These are phyloP conservation scores for Gaultheria prostrata DNA, from an alignment of 148 eudicot species.

Conservation along the genomic window DNA sequence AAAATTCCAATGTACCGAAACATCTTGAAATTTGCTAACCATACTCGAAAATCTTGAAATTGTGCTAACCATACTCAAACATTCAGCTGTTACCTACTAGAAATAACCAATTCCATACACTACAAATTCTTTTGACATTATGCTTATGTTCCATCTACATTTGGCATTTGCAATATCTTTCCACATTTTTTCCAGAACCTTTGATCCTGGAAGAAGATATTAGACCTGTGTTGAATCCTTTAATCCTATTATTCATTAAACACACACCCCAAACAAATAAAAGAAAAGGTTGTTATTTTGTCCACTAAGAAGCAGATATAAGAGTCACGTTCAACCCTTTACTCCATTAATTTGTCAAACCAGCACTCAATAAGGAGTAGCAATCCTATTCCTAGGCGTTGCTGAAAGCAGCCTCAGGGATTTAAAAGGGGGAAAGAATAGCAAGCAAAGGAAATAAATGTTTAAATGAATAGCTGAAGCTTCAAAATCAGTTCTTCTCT, in stretches of 20 bases:
- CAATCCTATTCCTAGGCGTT: not conserved
- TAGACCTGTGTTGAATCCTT: not conserved
- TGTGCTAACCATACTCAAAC: not conserved
- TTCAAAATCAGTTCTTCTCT: not conserved
- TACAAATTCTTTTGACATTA: not conserved
- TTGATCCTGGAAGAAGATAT: not conserved
- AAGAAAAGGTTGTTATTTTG: not conserved
- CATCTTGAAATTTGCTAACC: not conserved
- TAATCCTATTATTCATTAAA: not conserved
- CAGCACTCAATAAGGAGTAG: not conserved
- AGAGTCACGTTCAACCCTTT: not conserved
- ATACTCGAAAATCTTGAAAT: not conserved
- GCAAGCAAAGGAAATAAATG: not conserved
- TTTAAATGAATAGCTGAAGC: not conserved
- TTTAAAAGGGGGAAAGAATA: not conserved
- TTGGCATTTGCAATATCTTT: not conserved
- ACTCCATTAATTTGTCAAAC: not conserved
- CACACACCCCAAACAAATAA: not conserved
- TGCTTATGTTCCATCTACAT: not conserved
- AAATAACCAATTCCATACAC: not conserved
- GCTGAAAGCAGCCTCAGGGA: not conserved
- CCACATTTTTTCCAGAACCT: not conserved
- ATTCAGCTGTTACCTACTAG: not conserved
- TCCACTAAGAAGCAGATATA: not conserved
- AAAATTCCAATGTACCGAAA: not conserved